Percentiles rank a stretch among this genome's conserved stretches.
Conservation (phyloP, 1,284 basidiomycete genomes). For the Ganoderma multipileum region DNA sequence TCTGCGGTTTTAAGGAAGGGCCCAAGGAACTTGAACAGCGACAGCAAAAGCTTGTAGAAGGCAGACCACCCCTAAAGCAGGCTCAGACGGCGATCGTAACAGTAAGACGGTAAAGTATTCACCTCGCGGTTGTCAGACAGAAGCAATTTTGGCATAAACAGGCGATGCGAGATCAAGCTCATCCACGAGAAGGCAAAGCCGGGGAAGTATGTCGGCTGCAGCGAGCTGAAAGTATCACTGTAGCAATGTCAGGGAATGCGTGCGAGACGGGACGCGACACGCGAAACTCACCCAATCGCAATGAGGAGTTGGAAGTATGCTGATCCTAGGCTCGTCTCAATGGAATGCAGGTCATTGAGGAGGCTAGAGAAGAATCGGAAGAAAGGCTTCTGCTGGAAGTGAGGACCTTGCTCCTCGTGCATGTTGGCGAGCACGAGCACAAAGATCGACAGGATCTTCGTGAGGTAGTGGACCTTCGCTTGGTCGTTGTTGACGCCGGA, state of each 20-base stretch:
- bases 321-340: conserved; percentile 84
- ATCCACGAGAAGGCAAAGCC: conserved; percentile 99
- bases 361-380: conserved; percentile 98
- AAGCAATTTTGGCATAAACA: conserved; percentile 97
- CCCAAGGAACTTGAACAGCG: conserved; percentile 92
- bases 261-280: background rate
- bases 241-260: conserved; percentile 14
- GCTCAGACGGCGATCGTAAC: background rate
- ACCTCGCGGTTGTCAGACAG: conserved; percentile 85
- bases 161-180: conserved; percentile 92
- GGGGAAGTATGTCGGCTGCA: conserved; percentile 97
- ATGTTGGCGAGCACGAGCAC: conserved; percentile 94
- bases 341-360: conserved; percentile 87
- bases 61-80: conserved; percentile 84
- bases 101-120: conserved; percentile 25
- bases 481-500: conserved; percentile 89
- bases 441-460: conserved; percentile 97
- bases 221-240: conserved; percentile 94
- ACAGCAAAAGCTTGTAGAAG: conserved; percentile 93
- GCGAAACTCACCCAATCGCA: conserved; percentile 76
- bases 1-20: conserved; percentile 90
- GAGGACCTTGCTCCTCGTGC: conserved; percentile 91
- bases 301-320: conserved; percentile 92
- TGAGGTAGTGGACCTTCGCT: conserved; percentile 95
- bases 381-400: conserved; percentile 98